Base-by-base conservation (phyloP, 2,329 filamentous ascomycete species). In the Penicillium sp. region DNA sequence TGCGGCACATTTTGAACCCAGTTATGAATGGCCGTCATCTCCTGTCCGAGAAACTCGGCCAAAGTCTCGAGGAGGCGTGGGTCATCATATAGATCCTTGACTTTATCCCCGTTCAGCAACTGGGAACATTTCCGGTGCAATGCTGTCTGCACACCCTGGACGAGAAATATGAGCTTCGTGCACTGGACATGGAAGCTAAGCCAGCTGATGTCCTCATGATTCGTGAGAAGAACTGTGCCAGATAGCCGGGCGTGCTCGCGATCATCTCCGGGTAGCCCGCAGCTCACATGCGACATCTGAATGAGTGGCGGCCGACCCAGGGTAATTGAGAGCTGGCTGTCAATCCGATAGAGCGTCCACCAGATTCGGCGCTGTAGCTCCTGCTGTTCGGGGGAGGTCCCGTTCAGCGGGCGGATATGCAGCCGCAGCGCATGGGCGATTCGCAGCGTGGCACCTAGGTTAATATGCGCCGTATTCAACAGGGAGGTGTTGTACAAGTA, bases 291-390 rank as follows among this genome's bases (percentile, higher is more conserved):
- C 8, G 29, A 35, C 45, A 48, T 15, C 13, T 48, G 45, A 48
- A 48, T 48, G 45, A 48, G 45, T 21, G 45, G 45, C 5, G 45
- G 29, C 15, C 45, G 29, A 23, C 45, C 45, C 19, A 77, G 60
- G 41, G 78, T 78, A 70, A 78, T 76, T 47, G 73, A 74, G 4
- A 71, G 61, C 49, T 81, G 81, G 59, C 69, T 75, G 52, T 85
- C 83, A 6, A 83, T 64, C 1, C 71, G 70, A 63, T 77, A 82
- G 1, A 85, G 64, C 0, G 68, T 68, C 79, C 80, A 84, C 82
- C 82, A 85, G 15, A 84, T 61, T 0, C 81, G 74, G 60, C 77
- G 80, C 7, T 78, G 77, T 59, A 82, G 66, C 59, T 83, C 81
- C 19, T 73, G 63, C 44, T 78, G 66, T 0, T 58, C 49, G 3